Conservation (phyloP, 805 yeast genomes). For the Candida golubevii region DNA sequence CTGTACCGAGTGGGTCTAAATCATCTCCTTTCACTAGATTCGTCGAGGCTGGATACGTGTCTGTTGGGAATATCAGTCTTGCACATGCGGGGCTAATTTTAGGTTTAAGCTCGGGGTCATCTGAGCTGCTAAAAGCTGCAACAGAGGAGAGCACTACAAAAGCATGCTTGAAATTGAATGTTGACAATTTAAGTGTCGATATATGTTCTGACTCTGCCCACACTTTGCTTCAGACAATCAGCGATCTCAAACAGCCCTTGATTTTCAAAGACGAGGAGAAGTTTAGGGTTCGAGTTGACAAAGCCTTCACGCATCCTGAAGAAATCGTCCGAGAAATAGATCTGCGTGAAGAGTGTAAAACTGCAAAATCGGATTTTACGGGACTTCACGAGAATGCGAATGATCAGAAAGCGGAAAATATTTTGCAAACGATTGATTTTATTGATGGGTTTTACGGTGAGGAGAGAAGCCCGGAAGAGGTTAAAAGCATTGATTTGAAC, state of each 20-base stretch:
- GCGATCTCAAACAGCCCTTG: slow-evolving; percentile 69
- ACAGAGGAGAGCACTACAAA: too few relatives aligned
- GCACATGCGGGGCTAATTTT: slow-evolving; percentile 27
- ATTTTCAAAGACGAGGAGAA: slow-evolving; percentile 56
- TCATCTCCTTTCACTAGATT: slow-evolving; percentile 14
- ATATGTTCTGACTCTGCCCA: slow-evolving; percentile 84
- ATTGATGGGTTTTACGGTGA: slow-evolving; percentile 9
- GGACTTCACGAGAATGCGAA: background rate
- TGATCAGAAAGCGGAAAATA: background rate
- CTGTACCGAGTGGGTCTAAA: background rate
- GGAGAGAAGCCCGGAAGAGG: background rate
- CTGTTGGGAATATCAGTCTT: slow-evolving; percentile 45
- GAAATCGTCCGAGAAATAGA: slow-evolving; percentile 20
- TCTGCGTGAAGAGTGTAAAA: background rate
- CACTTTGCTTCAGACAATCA: slow-evolving; percentile 59
- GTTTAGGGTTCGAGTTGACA: slow-evolving; percentile 39
- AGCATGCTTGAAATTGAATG: slow-evolving; percentile 35
- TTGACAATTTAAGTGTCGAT: slow-evolving; percentile 48
- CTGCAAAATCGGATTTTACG: background rate
- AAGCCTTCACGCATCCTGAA: slow-evolving; percentile 22
- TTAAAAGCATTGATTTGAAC: background rate
- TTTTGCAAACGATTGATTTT: slow-evolving; percentile 5
- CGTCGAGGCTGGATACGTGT: slow-evolving; percentile 46
- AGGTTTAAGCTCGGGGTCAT: too few relatives aligned
- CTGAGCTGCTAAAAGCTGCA: too few relatives aligned